Evolutionary conservation across 106 monocot species (phyloP), one percentile per base, ranked within the genome.

Genomic region (Dendrobium chrysotoxum): DNA sequence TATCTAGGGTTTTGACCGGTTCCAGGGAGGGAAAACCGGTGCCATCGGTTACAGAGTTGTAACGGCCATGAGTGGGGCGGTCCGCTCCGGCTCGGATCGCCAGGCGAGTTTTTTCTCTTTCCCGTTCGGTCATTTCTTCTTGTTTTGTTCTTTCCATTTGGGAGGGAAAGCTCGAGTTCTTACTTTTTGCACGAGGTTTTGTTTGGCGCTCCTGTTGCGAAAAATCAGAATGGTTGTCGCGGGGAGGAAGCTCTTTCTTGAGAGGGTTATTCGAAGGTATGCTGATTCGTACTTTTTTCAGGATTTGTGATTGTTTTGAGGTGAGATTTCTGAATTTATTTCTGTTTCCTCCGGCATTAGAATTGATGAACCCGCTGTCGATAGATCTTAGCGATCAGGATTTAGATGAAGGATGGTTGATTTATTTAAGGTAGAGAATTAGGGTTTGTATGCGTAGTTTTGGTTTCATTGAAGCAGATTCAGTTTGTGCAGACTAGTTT

Each of bases 1-100:
- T 44, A 50, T 7, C 1, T 40, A 30, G 17, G 41, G 46, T 21
- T 68, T 84, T 75, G 79, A 70, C 84, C 87, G 79, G 84, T 81
- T 81, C 25, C 78, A 68, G 17, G 64, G 42, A 8, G 30, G 23
- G 40, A 77, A 39, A 84, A 84, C 81, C 84, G 81, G 81, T 2
- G 53, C 28, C 41, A 6, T 75, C 87, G 84, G 84, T 87, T 71
- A 75, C 66, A 71, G 72, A 58, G 40, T 28, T 21, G 73, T 11
- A 28, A 16, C 73, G 73, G 15, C 70, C 25, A 50, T 50, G 50
- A 50, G 70, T 13, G 30, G 28, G 78, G 13, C 50, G 68, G 80
- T 81, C 35, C 25, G 70, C 70, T 70, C 86, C 83, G 80, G 83
- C 78, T 87, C 80, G 71, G 83, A 73, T 77, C 86, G 83, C 74